Evolutionary conservation across 345 rosid species (phyloP), one percentile per base, ranked within the genome.

Genomic region (Citrus maxima): DNA sequence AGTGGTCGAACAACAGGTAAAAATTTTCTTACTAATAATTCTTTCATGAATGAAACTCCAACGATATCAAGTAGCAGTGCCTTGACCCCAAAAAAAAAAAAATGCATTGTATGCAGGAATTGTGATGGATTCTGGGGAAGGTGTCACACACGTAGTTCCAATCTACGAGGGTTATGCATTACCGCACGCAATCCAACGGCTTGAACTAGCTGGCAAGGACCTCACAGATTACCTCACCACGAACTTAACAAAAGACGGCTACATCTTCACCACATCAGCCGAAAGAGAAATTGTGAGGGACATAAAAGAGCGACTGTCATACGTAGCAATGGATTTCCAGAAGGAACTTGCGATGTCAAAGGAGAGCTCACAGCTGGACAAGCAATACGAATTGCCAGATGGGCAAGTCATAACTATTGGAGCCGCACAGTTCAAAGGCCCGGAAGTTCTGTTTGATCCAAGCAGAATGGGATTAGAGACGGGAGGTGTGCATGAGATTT

Each of bases 391-490:
- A 83, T 76, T 89, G 71, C 92, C 51, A 46, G 18, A 46, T 46
- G 51, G 51, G 51, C 51, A 46, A 46, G 51, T 46, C 51, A 46
- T 46, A 46, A 46, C 18, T 0, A 85, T 86, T 6, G 84, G 92
- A 84, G 89, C 87, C 24, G 86, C 78, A 32, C 70, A 86, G 76
- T 87, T 86, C 84, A 79, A 84, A 56, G 83, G 86, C 79, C 85
- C 92, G 2, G 88, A 87, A 58, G 83, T 86, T 61, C 86, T 89
- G 5, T 89, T 86, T 73, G 83, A 87, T 75, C 92, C 90, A 25
- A 70, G 71, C 22, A 76, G 68, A 32, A 32, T 78, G 1, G 90
- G 89, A 49, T 84, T 86, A 85, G 88, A 89, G 68, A 80, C 90
- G 22, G 87, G 83, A 37, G 90, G 90, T 75, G 82, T 86, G 66